Conservation (phyloP, 2,329 filamentous ascomycete species). For the Scytalidium sp. region DNA sequence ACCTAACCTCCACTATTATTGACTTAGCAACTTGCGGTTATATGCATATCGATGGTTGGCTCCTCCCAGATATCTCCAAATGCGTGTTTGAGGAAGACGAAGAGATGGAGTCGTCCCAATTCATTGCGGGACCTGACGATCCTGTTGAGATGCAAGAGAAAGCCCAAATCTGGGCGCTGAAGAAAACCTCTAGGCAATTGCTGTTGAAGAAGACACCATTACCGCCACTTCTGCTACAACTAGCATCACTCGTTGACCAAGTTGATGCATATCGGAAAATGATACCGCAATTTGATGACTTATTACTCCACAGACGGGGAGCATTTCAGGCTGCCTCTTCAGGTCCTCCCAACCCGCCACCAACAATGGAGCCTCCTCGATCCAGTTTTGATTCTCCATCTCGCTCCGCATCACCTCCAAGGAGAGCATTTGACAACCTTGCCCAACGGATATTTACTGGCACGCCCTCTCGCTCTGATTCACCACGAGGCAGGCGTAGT, state of each 20-base stretch:
- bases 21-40: slow-evolving; percentile 82
- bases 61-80: slow-evolving; percentile 68
- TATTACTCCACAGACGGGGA: slow-evolving; percentile 63
- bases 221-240: slow-evolving; percentile 51
- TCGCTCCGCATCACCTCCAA: slow-evolving; percentile 48
- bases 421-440: slow-evolving; percentile 56
- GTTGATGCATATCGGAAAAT: slow-evolving; percentile 58
- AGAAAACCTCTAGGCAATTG: slow-evolving; percentile 50
- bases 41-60: slow-evolving; percentile 86
- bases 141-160: slow-evolving; percentile 35
- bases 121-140: slow-evolving; percentile 22
- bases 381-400: slow-evolving; percentile 40
- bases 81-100: slow-evolving; percentile 54
- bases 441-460: slow-evolving; percentile 55
- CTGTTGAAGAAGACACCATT: slow-evolving; percentile 48
- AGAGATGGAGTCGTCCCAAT: slow-evolving; percentile 25
- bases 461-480: slow-evolving; percentile 25
- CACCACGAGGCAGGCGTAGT: slow-evolving; percentile 26
- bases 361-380: slow-evolving; percentile 34
- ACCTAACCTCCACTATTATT: slow-evolving; percentile 78
- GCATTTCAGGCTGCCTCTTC: slow-evolving; percentile 58
- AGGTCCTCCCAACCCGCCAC: slow-evolving; percentile 25
- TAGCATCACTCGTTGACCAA: slow-evolving; percentile 61
- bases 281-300: slow-evolving; percentile 69
- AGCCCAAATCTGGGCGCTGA: slow-evolving; percentile 44